These are phyloP conservation scores for Polytolypa hystricis DNA, from an alignment of 2,329 filamentous ascomycete species.

Conservation along the genomic window DNA sequence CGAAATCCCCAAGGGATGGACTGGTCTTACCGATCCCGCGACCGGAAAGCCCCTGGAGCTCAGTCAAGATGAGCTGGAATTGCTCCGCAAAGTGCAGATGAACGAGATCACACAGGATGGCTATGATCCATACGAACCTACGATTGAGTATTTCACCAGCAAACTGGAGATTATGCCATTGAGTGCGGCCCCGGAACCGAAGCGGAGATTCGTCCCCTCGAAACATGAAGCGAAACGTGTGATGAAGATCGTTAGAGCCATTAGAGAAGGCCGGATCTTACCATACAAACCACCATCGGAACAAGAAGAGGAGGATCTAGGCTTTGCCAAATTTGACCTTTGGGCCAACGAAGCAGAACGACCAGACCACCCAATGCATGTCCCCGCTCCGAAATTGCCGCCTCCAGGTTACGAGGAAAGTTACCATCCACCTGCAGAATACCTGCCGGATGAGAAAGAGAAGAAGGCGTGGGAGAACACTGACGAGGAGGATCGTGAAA, in stretches of 20 bases:
- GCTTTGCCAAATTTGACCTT: conserved; percentile 69
- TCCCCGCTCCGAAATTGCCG: conserved; percentile 84
- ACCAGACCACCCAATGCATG: conserved; percentile 81
- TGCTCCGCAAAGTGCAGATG: conserved; percentile 77
- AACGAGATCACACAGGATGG: conserved; percentile 79
- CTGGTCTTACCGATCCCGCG: conserved; percentile 81
- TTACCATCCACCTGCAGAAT: conserved; percentile 92
- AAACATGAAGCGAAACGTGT: conserved; percentile 94
- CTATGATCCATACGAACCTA: conserved; percentile 89
- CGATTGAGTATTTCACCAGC: conserved; percentile 87
- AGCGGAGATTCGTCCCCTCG: conserved; percentile 87
- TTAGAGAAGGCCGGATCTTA: conserved; percentile 83
- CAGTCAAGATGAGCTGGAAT: conserved; percentile 75
- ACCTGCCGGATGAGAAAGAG: conserved; percentile 77
- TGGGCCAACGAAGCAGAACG: conserved; percentile 87
- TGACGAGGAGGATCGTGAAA: conserved; percentile 84
- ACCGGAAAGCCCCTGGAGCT: conserved; percentile 89
- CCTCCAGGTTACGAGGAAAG: conserved; percentile 92
- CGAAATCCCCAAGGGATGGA: conserved; percentile 94
- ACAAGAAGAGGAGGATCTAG: conserved; percentile 60
- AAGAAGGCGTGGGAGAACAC: conserved; percentile 65
- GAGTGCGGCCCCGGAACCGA: conserved; percentile 88
- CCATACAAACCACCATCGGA: conserved; percentile 74
- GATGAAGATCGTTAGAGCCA: conserved; percentile 94
- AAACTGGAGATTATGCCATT: conserved; percentile 88